A percentile compares a stretch with the other conserved stretches of the same genome.
These are phyloP conservation scores for Lactuca sativa DNA, from an alignment of 129 eudicot genomes.

Conservation along the genomic window DNA sequence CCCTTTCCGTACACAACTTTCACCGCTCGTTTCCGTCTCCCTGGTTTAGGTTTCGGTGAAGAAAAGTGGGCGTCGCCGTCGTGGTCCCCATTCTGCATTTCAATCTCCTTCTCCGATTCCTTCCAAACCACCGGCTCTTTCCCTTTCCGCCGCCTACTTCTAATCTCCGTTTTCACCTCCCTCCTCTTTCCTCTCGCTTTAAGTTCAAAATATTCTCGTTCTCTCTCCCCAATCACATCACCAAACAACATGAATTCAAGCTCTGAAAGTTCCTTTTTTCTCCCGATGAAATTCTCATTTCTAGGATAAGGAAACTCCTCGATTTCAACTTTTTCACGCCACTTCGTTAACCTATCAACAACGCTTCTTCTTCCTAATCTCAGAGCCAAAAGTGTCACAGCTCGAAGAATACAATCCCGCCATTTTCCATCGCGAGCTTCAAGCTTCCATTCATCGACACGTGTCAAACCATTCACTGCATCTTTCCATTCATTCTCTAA, in stretches of 20 bases:
- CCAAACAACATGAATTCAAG: conserved; percentile 93
- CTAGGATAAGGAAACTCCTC: conserved; percentile 94
- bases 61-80: conserved; percentile 6
- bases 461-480: conserved; percentile 70
- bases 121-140: conserved; percentile 92
- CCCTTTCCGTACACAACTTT: conserved; percentile 91
- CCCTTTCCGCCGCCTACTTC: conserved; percentile 67
- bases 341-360: conserved; percentile 75
- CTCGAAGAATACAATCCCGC: conserved; percentile 91
- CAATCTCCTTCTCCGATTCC: conserved; percentile 93
- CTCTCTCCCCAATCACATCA: conserved; percentile 84
- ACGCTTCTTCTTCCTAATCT: conserved; percentile 90
- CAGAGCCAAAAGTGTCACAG: conserved; percentile 83
- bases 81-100: conserved; percentile 55
- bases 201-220: conserved; percentile 82
- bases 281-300: conserved; percentile 80
- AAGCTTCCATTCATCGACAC: conserved; percentile 93
- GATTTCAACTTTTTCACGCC: conserved; percentile 84
- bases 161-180: conserved; percentile 40
- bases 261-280: conserved; percentile 91
- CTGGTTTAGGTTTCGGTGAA: conserved; percentile 48
- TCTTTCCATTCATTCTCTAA: conserved; percentile 92
- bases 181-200: conserved; percentile 67
- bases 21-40: conserved; percentile 60
- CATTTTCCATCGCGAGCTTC: conserved; percentile 91